phyloP scores from a whole-genome alignment of 441 rosid species.

The Viola pubescens region DNA sequence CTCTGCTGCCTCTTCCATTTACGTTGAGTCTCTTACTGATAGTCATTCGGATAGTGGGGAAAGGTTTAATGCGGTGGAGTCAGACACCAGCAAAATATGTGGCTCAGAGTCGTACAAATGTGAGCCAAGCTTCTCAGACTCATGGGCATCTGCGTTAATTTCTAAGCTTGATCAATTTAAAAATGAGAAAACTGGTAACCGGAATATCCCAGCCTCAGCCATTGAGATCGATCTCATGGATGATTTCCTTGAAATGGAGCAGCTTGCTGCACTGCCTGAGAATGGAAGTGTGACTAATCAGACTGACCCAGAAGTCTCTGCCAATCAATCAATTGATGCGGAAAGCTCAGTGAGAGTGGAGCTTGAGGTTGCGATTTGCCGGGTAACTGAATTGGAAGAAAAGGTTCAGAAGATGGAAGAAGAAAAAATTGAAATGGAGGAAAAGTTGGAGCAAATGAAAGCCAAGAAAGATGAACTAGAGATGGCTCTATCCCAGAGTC shows the following conservation, averaged over 20 bases:
- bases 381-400: slow-evolving; percentile 43
- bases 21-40: slow-evolving; percentile 47
- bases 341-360: slow-evolving; percentile 46
- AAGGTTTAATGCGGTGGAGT: slow-evolving; percentile 34
- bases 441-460: slow-evolving; percentile 16
- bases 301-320: slow-evolving; percentile 23
- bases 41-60: slow-evolving; percentile 76
- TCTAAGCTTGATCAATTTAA: slow-evolving; percentile 43
- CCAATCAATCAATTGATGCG: slow-evolving; percentile 23
- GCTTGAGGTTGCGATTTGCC: slow-evolving; percentile 36
- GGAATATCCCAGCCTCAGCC: slow-evolving; percentile 32
- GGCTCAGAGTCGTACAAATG: slow-evolving; percentile 25
- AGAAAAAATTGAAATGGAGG: slow-evolving; percentile 30
- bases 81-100: slow-evolving; percentile 28
- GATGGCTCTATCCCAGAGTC: slow-evolving; percentile 39
- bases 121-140: slow-evolving; percentile 39
- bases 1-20: slow-evolving; percentile 36
- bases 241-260: slow-evolving; percentile 97
- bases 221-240: slow-evolving; percentile 74
- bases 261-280: slow-evolving; percentile 65
- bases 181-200: slow-evolving; percentile 35
- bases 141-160: slow-evolving; percentile 49
- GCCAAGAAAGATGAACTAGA: slow-evolving; percentile 40
- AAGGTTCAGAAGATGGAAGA: slow-evolving; percentile 18
- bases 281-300: slow-evolving; percentile 26